Conservation (phyloP, 805 yeast species). For the Schwanniomyces vanrijiae region DNA sequence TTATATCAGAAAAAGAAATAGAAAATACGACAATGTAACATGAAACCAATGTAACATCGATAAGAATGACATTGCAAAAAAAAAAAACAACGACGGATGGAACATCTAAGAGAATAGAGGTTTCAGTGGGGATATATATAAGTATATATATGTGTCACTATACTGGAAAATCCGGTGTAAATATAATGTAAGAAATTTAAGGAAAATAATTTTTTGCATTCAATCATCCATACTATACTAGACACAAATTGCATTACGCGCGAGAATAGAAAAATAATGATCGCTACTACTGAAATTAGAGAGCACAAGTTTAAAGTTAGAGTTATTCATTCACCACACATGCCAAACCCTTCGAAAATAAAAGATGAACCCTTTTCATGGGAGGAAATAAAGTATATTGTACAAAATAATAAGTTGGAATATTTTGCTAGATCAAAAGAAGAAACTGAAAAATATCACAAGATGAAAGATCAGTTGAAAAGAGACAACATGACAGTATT, state of each 20-base stretch:
- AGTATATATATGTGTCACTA: not conserved
- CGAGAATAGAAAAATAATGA: not conserved
- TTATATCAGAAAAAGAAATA: not conserved
- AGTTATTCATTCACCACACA: constrained; percentile 28
- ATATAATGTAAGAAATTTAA: too few relatives aligned
- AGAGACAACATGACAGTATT: constrained; percentile 40
- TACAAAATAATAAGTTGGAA: constrained; percentile 44
- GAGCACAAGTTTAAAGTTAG: constrained; percentile 10
- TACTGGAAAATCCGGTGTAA: not conserved
- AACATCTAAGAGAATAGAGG: not conserved
- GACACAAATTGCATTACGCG: not conserved
- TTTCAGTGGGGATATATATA: not conserved
- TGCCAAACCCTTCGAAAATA: constrained; percentile 38
- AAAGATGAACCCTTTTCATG: constrained; percentile 44
- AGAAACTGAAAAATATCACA: constrained; percentile 43
- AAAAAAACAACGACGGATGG: not conserved
- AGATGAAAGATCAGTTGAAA: constrained; percentile 43
- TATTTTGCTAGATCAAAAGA: constrained; percentile 48
- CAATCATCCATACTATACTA: not conserved
- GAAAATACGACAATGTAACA: not conserved
- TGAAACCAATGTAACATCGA: not conserved
- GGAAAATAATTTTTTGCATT: not conserved
- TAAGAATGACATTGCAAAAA: not conserved
- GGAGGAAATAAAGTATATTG: constrained; percentile 39
- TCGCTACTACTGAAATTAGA: not conserved